Conservation (phyloP, 2,329 filamentous ascomycete genomes). For the Sphaerulina vaccinii region DNA sequence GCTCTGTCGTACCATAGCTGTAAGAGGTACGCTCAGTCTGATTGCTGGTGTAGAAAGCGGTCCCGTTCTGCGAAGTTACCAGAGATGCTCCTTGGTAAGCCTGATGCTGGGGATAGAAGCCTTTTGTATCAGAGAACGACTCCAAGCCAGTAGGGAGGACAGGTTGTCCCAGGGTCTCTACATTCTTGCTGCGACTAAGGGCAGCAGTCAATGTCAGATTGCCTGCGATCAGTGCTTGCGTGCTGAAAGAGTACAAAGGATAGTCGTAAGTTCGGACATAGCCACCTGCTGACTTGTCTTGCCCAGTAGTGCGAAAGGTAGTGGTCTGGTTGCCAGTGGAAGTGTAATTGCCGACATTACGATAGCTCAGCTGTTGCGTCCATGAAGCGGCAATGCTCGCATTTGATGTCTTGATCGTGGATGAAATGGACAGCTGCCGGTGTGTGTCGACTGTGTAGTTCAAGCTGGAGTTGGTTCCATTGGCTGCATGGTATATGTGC, state of each 20-base stretch:
- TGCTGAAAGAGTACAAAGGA: constrained; percentile 59
- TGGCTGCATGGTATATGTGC: constrained; percentile 44
- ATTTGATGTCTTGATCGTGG: constrained; percentile 52
- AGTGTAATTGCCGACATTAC: constrained; percentile 55
- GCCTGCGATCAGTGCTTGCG: constrained; percentile 44
- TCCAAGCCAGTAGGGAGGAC: constrained; percentile 63
- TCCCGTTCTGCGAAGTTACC: constrained; percentile 57
- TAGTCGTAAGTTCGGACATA: constrained; percentile 55
- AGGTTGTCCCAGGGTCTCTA: constrained; percentile 46
- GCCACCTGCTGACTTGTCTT: constrained; percentile 41
- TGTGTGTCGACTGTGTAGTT: constrained; percentile 57
- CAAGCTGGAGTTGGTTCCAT: constrained; percentile 57
- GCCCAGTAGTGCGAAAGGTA: constrained; percentile 53
- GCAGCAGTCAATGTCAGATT: constrained; percentile 48
- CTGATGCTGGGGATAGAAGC: background rate
- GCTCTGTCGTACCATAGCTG: constrained; percentile 57
- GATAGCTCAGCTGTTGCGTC: constrained; percentile 59
- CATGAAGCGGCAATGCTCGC: constrained; percentile 50
- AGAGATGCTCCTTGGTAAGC: constrained; percentile 44
- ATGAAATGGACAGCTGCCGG: constrained; percentile 56
- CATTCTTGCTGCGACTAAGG: constrained; percentile 52
- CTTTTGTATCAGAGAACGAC: constrained; percentile 45
- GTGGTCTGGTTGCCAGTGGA: constrained; percentile 57
- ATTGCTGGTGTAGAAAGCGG: constrained; percentile 54
- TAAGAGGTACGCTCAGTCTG: constrained; percentile 49